Evolutionary conservation across 1,284 basidiomycete species (phyloP).

Genomic region (Cryptococcus depauperatus): DNA sequence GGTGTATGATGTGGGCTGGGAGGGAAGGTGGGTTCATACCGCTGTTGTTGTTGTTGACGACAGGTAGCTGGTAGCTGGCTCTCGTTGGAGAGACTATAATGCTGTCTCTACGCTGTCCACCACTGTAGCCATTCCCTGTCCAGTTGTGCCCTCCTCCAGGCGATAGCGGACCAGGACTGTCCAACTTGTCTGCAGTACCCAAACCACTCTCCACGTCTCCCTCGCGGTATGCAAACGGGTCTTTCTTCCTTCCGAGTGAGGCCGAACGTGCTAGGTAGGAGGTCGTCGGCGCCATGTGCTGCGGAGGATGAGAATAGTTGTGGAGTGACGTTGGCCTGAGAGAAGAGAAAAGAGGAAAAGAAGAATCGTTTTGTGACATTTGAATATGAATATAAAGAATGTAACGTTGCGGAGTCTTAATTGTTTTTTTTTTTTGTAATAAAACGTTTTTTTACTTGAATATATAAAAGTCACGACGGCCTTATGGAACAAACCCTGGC

Average conservation of each 20-base stretch:
- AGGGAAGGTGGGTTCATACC: slow-evolving; percentile 33
- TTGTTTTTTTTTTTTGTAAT: no score
- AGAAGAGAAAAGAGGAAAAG: slow-evolving; percentile 14
- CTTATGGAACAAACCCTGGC: neutral
- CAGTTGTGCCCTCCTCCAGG: neutral
- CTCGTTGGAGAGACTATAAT: slow-evolving; percentile 8
- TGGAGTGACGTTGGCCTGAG: slow-evolving; percentile 2
- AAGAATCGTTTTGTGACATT: no score
- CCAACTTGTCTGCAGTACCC: slow-evolving; percentile 28
- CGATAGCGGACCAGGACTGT: slow-evolving; percentile 5
- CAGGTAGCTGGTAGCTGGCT: slow-evolving; percentile 5
- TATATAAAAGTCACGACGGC: neutral
- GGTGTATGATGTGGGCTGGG: slow-evolving; percentile 17
- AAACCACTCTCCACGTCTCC: slow-evolving; percentile 44
- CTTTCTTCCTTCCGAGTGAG: slow-evolving; percentile 36
- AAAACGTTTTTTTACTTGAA: no score
- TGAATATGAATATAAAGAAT: no score
- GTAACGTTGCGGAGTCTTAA: neutral
- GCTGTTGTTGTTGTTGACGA: neutral
- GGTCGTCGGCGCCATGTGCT: slow-evolving; percentile 17
- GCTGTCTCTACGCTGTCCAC: neutral
- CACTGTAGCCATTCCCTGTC: neutral
- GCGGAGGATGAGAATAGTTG: neutral
- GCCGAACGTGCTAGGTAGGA: slow-evolving; percentile 38
- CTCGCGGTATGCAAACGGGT: slow-evolving; percentile 40